Conservation (phyloP, 768 basidiomycete species). For the Lentinula raphanica region DNA sequence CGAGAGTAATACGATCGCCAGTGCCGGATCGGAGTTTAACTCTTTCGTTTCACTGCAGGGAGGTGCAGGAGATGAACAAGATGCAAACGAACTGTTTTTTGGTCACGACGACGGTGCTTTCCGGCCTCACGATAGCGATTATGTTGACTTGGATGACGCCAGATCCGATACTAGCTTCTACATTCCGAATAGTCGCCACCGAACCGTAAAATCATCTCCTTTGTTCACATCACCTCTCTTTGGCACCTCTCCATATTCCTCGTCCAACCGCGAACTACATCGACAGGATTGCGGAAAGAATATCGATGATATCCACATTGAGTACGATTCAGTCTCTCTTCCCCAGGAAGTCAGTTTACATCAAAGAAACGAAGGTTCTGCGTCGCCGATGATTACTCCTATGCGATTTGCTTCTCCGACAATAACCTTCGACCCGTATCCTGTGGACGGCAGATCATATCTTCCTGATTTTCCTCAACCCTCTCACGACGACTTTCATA, state of each 20-base stretch:
- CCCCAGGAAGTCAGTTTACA: neutral
- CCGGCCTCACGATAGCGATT: no score
- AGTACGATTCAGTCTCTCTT: neutral
- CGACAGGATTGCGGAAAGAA: neutral
- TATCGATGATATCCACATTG: neutral
- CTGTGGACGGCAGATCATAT: neutral
- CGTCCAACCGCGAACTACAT: neutral
- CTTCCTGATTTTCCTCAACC: neutral
- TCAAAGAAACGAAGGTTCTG: neutral
- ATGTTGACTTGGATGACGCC: neutral
- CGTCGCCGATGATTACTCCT: neutral
- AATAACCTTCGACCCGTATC: neutral
- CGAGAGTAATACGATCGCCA: neutral
- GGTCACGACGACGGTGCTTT: no score
- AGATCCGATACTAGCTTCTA: neutral
- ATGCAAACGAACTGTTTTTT: no score
- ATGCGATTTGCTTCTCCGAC: neutral
- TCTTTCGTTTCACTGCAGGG: neutral
- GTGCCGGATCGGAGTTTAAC: neutral
- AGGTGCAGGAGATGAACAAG: neutral
- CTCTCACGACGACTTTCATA: neutral
- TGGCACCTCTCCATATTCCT: neutral
- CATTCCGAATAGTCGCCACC: neutral
- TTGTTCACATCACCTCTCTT: neutral
- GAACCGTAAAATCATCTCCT: neutral